Percentiles rank a stretch among this genome's conserved stretches.
Conservation (phyloP, 2,329 filamentous ascomycete species). For the Uncinocarpus reesii region DNA sequence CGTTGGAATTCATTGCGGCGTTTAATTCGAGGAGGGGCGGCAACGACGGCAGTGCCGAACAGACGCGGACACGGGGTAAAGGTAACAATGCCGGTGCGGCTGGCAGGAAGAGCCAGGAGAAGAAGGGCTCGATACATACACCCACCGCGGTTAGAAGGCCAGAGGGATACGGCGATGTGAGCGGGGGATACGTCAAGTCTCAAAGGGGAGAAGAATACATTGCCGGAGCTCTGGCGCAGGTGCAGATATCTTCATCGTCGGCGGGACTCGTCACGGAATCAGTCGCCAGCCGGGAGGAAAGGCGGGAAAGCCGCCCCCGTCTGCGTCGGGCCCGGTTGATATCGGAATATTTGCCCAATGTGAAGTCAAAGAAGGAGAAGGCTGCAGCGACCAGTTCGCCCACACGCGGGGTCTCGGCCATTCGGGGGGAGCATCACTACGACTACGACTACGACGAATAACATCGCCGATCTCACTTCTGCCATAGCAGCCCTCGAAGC, state of each 20-base stretch:
- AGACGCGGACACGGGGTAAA: slow-evolving; percentile 18
- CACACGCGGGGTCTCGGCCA: neutral
- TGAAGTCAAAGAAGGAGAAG: slow-evolving; percentile 48
- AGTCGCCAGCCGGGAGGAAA: slow-evolving; percentile 27
- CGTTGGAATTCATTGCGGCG: slow-evolving; percentile 59
- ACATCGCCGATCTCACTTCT: slow-evolving; percentile 50
- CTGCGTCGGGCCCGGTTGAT: slow-evolving; percentile 69
- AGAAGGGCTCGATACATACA: slow-evolving; percentile 51
- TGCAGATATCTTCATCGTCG: slow-evolving; percentile 23
- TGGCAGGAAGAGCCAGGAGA: slow-evolving; percentile 36
- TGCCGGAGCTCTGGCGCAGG: slow-evolving; percentile 43
- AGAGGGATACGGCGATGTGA: slow-evolving; percentile 52
- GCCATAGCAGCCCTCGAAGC: slow-evolving; percentile 84
- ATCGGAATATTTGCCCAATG: slow-evolving; percentile 58
- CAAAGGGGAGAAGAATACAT: slow-evolving; percentile 59
- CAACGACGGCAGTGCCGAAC: slow-evolving; percentile 11
- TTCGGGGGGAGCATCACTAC: neutral
- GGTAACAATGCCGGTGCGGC: slow-evolving; percentile 11
- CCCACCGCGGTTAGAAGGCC: slow-evolving; percentile 52
- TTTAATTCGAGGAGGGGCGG: slow-evolving; percentile 57
- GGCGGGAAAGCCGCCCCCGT: slow-evolving; percentile 43
- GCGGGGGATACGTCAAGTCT: slow-evolving; percentile 67
- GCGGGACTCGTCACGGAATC: slow-evolving; percentile 39
- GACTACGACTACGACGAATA: slow-evolving; percentile 36
- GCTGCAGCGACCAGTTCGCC: slow-evolving; percentile 37